Conservation (phyloP, 805 yeast species). For the Cyberlindnera xishuangbannaensis region DNA sequence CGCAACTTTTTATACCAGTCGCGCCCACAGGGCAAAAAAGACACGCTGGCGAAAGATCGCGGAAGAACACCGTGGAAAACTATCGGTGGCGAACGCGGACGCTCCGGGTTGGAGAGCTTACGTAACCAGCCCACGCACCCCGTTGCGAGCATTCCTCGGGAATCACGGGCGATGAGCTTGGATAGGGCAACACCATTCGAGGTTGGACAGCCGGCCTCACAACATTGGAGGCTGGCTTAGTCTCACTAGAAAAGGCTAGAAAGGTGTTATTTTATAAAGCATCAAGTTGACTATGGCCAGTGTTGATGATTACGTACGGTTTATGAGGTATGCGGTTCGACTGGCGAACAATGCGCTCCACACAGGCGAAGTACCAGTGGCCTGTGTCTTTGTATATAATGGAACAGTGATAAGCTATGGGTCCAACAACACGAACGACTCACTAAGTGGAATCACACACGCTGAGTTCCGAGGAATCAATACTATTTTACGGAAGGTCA, state of each 20-base stretch:
- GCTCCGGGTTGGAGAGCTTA: conserved; percentile 1
- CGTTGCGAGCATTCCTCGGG: too few species aligned
- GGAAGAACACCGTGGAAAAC: conserved; percentile 4
- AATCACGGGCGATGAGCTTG: too few species aligned
- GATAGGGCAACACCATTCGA: too few species aligned
- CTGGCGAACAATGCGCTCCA: conserved; percentile 61
- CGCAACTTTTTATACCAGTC: too few species aligned
- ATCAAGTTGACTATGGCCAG: too few species aligned
- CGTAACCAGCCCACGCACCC: too few species aligned
- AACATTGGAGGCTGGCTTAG: too few species aligned
- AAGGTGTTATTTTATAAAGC: too few species aligned
- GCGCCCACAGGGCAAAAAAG: too few species aligned
- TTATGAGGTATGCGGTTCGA: conserved; percentile 47
- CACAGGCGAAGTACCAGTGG: conserved; percentile 78
- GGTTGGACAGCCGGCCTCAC: too few species aligned
- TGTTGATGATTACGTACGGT: conserved; percentile 21
- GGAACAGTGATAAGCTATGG: conserved; percentile 63
- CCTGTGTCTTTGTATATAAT: conserved; percentile 62
- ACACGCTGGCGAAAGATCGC: conserved; percentile 15
- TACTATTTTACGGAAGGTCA: conserved; percentile 34
- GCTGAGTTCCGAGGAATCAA: conserved; percentile 88
- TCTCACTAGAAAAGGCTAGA: too few species aligned
- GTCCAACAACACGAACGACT: conserved; percentile 78
- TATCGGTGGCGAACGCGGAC: background rate
- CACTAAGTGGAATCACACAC: conserved; percentile 83